Conservation (phyloP, 306 rosid genomes). For the Lathyrus aphaca region DNA sequence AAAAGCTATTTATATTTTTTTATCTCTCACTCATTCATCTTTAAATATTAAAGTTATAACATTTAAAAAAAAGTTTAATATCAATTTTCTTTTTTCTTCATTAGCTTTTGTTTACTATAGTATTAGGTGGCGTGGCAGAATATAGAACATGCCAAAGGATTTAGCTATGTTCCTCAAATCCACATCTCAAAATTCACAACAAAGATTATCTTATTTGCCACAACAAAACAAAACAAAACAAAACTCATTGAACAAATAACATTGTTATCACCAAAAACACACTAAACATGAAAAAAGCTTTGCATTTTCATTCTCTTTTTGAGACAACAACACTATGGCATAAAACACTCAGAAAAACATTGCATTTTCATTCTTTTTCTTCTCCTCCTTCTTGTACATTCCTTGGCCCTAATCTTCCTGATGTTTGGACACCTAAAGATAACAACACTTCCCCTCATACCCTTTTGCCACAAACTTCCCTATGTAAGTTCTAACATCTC, state of each 20-base stretch:
- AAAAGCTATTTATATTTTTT: no score
- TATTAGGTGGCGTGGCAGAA: background rate
- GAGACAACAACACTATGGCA: constrained; percentile 33
- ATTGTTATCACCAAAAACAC: background rate
- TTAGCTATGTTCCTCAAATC: background rate
- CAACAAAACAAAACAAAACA: background rate
- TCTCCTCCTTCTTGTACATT: constrained; percentile 30
- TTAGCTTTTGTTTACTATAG: no score
- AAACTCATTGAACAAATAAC: background rate
- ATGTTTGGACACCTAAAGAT: constrained; percentile 36
- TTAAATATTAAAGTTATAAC: no score
- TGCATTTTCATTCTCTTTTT: constrained; percentile 13
- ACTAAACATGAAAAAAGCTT: constrained; percentile 40
- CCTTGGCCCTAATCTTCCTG: constrained; percentile 46
- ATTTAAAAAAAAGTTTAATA: no score
- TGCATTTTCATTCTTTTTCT: constrained; percentile 31
- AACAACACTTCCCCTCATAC: constrained; percentile 32
- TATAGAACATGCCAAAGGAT: constrained; percentile 1
- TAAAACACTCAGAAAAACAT: constrained; percentile 29
- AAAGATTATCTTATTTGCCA: background rate
- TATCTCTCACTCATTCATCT: no score
- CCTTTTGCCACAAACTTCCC: constrained; percentile 26
- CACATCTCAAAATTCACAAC: background rate
- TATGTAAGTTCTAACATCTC: constrained; percentile 27
- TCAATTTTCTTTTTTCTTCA: no score